Evolutionary conservation across 1,284 basidiomycete species (phyloP), one percentile per base, ranked within the genome.

Genomic region (Laetiporus sulphureus): DNA sequence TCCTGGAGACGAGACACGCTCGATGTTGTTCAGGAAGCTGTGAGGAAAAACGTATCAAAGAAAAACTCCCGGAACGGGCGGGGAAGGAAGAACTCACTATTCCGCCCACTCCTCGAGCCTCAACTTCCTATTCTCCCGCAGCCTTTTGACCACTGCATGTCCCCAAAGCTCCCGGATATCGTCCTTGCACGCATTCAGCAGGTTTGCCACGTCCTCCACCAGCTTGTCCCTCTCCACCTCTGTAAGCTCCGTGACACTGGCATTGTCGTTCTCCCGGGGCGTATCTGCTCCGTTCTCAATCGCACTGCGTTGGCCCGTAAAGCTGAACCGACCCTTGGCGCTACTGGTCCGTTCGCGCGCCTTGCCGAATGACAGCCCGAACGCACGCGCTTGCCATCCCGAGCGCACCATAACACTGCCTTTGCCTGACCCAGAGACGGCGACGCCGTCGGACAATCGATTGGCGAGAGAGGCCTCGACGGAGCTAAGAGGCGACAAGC

Each of bases 71-170:
- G 22, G 10, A n/a, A 8, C 18, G 5, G 8, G 4, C 10, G 15
- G 20, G 11, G 15, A 35, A 40, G 30, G 32, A 33, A 42, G 38
- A 19, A 71, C 85, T 60, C 56, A 89, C 87, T 83, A 88, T 63
- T 86, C 83, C 7, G 83, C 79, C 78, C 84, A 88, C 58, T 90
- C 86, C 50, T 90, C 85, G 39, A 90, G 63, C 53, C 83, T 82
- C 39, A 90, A 63, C 47, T 79, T 79, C 45, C 85, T 69, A 52
- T 73, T 77, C 20, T 69, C 68, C 38, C 88, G 79, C 54, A 90
- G 61, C 21, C 69, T 71, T 54, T 73, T 77, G 31, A 89, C 81
- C 8, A 73, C 71, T 0, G 79, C 74, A 52, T 85, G 80, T 32
- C 68, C 65, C 84, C 85, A 89, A 10, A 90, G 68, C 44, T 75